A percentile compares a stretch with the other conserved stretches of the same genome.
phyloP scores from a whole-genome alignment of 2,329 filamentous ascomycete species.

The Ophiostoma australiae region DNA sequence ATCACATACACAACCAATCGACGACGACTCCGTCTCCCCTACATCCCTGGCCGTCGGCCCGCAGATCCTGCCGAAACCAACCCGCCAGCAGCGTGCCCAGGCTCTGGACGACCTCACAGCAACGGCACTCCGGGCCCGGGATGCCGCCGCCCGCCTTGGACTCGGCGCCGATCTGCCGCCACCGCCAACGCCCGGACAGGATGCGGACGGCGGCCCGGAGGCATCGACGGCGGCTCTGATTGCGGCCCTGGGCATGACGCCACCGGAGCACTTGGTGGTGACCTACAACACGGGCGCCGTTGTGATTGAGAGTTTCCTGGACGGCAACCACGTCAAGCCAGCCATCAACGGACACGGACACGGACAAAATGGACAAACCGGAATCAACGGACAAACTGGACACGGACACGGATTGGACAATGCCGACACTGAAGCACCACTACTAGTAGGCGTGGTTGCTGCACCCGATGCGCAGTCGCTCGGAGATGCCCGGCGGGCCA shows the following conservation, averaged over 20 bases:
- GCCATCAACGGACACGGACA: neutral
- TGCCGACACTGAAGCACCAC: constrained; percentile 34
- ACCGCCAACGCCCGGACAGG: neutral
- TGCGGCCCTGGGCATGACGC: constrained; percentile 40
- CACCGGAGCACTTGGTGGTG: constrained; percentile 54
- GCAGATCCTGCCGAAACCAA: constrained; percentile 11
- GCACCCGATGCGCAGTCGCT: constrained; percentile 45
- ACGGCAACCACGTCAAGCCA: constrained; percentile 30
- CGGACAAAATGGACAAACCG: constrained; percentile 12
- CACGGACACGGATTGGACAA: constrained; percentile 8
- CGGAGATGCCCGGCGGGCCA: constrained; percentile 49
- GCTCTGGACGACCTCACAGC: constrained; percentile 51
- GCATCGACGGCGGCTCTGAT: constrained; percentile 48
- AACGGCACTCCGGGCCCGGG: constrained; percentile 50
- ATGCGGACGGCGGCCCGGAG: constrained; percentile 14
- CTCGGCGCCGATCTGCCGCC: constrained; percentile 35
- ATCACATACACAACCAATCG: neutral
- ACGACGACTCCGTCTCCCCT: neutral
- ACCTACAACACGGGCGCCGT: constrained; percentile 45
- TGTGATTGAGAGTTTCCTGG: constrained; percentile 42
- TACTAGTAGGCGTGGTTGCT: constrained; percentile 53
- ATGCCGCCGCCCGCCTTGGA: constrained; percentile 48
- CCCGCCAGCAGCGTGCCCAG: constrained; percentile 34
- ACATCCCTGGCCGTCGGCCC: neutral
- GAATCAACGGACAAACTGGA: constrained; percentile 3